These are phyloP conservation scores for Vickermania ingenoplastis DNA, from an alignment of 208 protist genomes.

Conservation along the genomic window DNA sequence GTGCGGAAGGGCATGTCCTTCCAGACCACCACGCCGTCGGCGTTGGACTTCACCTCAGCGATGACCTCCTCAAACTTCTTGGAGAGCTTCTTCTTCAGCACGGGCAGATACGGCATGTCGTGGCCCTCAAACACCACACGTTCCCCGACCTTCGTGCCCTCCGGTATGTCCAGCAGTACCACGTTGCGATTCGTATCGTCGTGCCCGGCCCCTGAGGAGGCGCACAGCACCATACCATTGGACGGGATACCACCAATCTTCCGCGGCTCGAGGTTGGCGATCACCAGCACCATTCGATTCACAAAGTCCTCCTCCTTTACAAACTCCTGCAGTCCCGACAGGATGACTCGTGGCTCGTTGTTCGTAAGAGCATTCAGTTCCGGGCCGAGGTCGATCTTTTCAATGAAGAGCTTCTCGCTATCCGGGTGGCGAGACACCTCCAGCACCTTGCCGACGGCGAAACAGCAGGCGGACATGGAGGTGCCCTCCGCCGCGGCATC, in stretches of 20 bases:
- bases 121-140: constrained; percentile 82
- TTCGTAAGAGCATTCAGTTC: constrained; percentile 48
- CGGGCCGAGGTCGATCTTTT: constrained; percentile 91
- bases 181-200: constrained; percentile 37
- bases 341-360: constrained; percentile 78
- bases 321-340: constrained; percentile 86
- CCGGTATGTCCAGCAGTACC: constrained; percentile 78
- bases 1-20: constrained; percentile 55
- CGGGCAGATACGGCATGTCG: constrained; percentile 58
- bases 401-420: constrained; percentile 85
- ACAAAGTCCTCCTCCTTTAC: constrained; percentile 76
- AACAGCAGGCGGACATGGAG: constrained; percentile 76
- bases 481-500: constrained; percentile 19
- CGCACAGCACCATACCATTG: constrained; percentile 91
- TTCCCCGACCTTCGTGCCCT: constrained; percentile 80
- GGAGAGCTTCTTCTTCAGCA: constrained; percentile 88
- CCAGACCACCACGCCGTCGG: constrained; percentile 67
- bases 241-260: constrained; percentile 88
- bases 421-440: constrained; percentile 84
- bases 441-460: constrained; percentile 83
- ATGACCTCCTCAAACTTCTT: constrained; percentile 87
- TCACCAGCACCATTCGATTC: constrained; percentile 75
- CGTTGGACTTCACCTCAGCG: constrained; percentile 54
- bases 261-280: constrained; percentile 90
- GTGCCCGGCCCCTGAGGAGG: constrained; percentile 49